Base-by-base conservation (phyloP, 768 basidiomycete genomes). In the Tylopilus cervinicoccineus region DNA sequence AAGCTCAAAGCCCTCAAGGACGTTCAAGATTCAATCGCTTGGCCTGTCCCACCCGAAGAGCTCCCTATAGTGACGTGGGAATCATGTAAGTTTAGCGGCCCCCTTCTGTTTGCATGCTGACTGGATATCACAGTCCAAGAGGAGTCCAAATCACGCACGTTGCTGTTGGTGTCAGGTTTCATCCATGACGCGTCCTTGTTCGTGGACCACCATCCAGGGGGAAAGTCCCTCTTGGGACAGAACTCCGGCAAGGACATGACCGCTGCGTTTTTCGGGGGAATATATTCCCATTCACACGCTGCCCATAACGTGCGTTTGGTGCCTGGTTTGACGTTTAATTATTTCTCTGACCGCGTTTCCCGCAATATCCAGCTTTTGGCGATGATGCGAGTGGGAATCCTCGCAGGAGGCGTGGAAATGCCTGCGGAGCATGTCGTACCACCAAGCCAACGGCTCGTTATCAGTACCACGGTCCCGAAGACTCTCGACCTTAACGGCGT, bases 51-150 rank as follows among this genome's bases (percentile, higher is more conserved):
- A 45, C 64, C 71, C 31, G 77, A 78, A 43, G 71, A 83, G 28
- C 74, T 96, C 10, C 88, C 90, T 29, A 72, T 93, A 26, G 77
- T 93, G 34, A 75, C 75, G 48, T 94, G 91, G 92, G 86, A 91
- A 57, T 79, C 77, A 37, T 88, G 86, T 89, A 59, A 55, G 86
- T 74, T 22, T 22, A 31, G 19, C 14, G 12, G 22, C 17, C 43
- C 38, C 24, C 37, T 33, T 34, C 43, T 42, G 26, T 9, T 24
- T 28, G 44, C 32, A 24, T 20, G 27, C 43, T 47, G 38, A 52
- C 33, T 16, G 23, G 32, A 28, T 31, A 12, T 33, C 48, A 14
- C 56, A 88, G 86, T 84, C 65, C 80, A 82, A 65, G 73, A 78
- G 51, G 84, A 87, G 57, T 78, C 88, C 6, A 73, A 79, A 66